phyloP scores from a whole-genome alignment of 495 filamentous ascomycete genomes.

The Friedmanniomyces simplex region DNA sequence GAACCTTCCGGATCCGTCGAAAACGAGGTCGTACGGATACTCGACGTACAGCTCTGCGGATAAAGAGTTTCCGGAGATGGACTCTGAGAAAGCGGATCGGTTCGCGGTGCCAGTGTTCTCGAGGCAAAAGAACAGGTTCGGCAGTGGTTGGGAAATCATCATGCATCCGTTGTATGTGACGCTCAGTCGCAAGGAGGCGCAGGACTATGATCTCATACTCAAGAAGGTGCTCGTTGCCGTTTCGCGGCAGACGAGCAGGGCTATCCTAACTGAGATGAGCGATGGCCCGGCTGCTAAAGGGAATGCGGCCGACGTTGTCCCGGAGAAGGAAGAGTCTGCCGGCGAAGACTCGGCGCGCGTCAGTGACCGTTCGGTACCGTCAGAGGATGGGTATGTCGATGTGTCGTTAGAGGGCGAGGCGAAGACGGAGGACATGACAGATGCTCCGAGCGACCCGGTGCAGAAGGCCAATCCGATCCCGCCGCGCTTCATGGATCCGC shows the following conservation, averaged over 20 bases:
- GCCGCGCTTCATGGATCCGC: conserved; percentile 34
- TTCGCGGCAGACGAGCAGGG: conserved; percentile 49
- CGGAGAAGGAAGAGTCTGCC: conserved; percentile 55
- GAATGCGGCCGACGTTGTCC: background rate
- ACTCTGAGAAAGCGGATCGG: conserved; percentile 54
- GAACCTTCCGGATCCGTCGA: conserved; percentile 49
- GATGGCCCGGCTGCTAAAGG: conserved; percentile 13
- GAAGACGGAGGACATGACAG: background rate
- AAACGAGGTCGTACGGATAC: conserved; percentile 37
- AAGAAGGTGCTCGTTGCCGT: conserved; percentile 49
- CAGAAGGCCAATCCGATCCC: conserved; percentile 21
- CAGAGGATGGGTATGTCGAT: conserved; percentile 85
- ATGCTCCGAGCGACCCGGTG: conserved; percentile 21
- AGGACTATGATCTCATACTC: conserved; percentile 49
- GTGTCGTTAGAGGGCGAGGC: conserved; percentile 49
- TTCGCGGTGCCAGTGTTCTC: conserved; percentile 76
- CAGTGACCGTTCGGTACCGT: conserved; percentile 66
- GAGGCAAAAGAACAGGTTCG: conserved; percentile 31
- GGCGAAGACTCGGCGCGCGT: conserved; percentile 34
- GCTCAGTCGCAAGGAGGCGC: conserved; percentile 50
- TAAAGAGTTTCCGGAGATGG: conserved; percentile 47
- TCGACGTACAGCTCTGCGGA: conserved; percentile 42
- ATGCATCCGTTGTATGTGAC: conserved; percentile 55
- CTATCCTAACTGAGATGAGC: conserved; percentile 44
- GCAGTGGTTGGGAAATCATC: conserved; percentile 20